Conservation (phyloP, 192 early-diverging fungal species). For the Dissophora ornata region DNA sequence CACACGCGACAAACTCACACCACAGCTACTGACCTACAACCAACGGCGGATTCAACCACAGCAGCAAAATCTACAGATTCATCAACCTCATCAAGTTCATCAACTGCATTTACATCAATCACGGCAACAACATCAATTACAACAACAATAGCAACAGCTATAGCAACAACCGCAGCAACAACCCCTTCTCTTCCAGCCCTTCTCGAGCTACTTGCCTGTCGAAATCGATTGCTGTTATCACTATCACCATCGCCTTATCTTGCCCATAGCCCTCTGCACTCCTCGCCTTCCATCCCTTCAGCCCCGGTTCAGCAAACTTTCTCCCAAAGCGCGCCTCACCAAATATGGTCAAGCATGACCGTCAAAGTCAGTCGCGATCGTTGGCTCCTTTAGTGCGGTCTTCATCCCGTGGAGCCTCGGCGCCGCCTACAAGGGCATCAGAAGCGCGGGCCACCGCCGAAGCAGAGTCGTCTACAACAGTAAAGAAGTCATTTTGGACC, state of each 20-base stretch:
- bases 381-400: neutral
- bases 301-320: too few species aligned
- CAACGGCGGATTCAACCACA: too few species aligned
- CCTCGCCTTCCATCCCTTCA: neutral
- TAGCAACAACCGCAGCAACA: neutral
- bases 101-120: too few species aligned
- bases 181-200: conserved; percentile 3
- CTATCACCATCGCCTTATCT: neutral
- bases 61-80: too few species aligned
- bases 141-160: neutral
- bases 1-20: too few species aligned
- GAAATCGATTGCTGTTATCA: neutral
- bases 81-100: too few species aligned
- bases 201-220: neutral
- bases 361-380: neutral
- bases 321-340: too few species aligned
- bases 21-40: too few species aligned
- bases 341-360: neutral
- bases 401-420: neutral
- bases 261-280: neutral
- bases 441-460: neutral
- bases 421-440: neutral
- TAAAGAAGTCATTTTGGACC: conserved; percentile 8
- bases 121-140: neutral
- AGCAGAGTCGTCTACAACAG: conserved; percentile 3